These are phyloP conservation scores for Populus hybrid DNA, from an alignment of 441 rosid species.

Conservation along the genomic window DNA sequence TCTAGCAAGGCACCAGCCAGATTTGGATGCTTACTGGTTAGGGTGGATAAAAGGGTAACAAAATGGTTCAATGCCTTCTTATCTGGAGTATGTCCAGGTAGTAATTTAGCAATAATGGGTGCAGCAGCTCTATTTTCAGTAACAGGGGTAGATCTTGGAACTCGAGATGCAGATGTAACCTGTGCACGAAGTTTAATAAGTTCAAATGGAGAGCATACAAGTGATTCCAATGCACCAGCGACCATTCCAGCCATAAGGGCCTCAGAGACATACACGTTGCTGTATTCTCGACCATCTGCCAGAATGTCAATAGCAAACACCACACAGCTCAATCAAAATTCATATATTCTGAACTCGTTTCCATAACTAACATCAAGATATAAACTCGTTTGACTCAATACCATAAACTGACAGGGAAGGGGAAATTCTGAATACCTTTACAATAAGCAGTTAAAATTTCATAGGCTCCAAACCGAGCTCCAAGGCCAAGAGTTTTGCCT, in stretches of 20 bases:
- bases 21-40: constrained; percentile 63
- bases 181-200: constrained; percentile 74
- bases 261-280: constrained; percentile 56
- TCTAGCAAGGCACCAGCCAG: constrained; percentile 60
- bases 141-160: constrained; percentile 32
- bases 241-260: constrained; percentile 75
- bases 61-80: constrained; percentile 55
- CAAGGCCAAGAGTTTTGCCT: constrained; percentile 64
- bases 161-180: constrained; percentile 63
- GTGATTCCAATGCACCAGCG: constrained; percentile 74
- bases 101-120: constrained; percentile 45
- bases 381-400: not conserved
- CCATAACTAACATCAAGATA: not conserved
- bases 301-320: constrained; percentile 16
- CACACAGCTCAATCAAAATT: not conserved
- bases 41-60: constrained; percentile 64
- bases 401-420: not conserved
- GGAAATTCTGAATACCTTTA: constrained; percentile 45
- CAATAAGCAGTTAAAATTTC: constrained; percentile 74
- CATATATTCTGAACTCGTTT: not conserved
- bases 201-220: constrained; percentile 76
- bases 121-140: constrained; percentile 32
- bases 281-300: constrained; percentile 83
- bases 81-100: constrained; percentile 62
- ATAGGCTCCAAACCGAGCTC: constrained; percentile 76